Evolutionary conservation across 441 rosid genomes (phyloP).

Genomic region (Pelargonium citronellum): DNA sequence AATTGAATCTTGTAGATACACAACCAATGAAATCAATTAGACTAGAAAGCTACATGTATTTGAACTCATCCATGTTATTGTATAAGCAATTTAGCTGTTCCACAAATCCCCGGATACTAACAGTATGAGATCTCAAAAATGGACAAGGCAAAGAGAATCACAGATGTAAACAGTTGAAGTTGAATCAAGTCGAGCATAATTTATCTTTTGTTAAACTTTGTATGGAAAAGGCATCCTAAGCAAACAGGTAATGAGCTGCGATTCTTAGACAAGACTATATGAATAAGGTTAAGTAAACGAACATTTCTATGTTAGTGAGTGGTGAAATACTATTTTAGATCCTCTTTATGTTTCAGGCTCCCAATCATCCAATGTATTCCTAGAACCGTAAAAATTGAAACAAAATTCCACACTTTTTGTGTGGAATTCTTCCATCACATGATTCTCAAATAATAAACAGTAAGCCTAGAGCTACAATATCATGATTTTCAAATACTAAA

Average conservation of each 20-base stretch:
- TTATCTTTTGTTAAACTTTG: neutral
- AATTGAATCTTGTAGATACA: neutral
- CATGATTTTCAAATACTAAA: too few species aligned
- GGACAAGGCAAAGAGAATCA: neutral
- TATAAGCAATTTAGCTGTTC: neutral
- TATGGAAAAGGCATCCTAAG: neutral
- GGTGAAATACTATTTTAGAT: neutral
- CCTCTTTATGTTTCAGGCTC: neutral
- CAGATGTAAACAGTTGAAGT: neutral
- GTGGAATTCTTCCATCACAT: neutral
- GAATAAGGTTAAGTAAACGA: neutral
- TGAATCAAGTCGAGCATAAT: neutral
- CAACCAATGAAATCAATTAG: too few species aligned
- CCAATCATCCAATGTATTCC: neutral
- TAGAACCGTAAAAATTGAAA: neutral
- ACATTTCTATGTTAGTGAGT: neutral
- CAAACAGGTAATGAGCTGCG: neutral
- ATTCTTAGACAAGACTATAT: neutral
- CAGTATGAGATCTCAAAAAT: neutral
- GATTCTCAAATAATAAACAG: neutral
- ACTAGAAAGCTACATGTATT: too few species aligned
- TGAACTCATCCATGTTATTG: neutral
- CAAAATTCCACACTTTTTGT: neutral
- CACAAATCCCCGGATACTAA: too few species aligned
- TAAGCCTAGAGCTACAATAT: too few species aligned